Base-by-base conservation (phyloP, 208 protist species). In the Trypanosoma boissoni region DNA sequence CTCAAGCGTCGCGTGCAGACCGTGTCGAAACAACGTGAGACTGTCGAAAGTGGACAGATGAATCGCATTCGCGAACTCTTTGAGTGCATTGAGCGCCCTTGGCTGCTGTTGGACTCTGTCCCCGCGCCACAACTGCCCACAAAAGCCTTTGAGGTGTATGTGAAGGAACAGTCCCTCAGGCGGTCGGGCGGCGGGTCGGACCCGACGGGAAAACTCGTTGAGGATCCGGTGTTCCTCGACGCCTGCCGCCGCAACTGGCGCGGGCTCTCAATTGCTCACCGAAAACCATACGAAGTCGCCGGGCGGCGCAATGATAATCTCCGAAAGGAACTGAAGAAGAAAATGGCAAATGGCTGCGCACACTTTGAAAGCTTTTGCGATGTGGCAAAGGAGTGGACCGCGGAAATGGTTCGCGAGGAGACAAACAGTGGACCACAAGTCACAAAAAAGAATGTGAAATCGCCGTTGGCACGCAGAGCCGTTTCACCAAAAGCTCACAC, bases 111-210 rank as follows among this genome's bases (percentile, higher is more conserved):
- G 48, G 67, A 61, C 49, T 63, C 64, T 6, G 73, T 68, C 26
- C 63, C 78, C 21, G 62, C 64, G 28, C 78, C 78, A 2, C 71
- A 80, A 7, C 74, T 91, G 4, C 83, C 83, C 4, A 76, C 78
- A 14, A 86, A 73, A 6, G 79, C 74, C 16, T 53, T 87, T 2
- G 83, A 91, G 26, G 83, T 91, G 36, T 91, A 84, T 74, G 66
- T 83, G 43, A 91, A 91, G 64, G 83, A 91, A 57, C 55, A 82
- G 42, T 72, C 73, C 41, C 20, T 69, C 0, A 45, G 70, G 29
- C 58, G 57, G 28, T 58, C 64, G 24, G 59, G 66, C 14, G 12
- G 18, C 20, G 49, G 44, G n/a, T 23, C 50, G 12, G 45, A 39
- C 8, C 34, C 8, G 34, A 6, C 12, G 34, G n/a, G 4, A 7